These are phyloP conservation scores for Discostella pseudostelligera DNA, from an alignment of 108 stramenopile genomes.

Conservation along the genomic window DNA sequence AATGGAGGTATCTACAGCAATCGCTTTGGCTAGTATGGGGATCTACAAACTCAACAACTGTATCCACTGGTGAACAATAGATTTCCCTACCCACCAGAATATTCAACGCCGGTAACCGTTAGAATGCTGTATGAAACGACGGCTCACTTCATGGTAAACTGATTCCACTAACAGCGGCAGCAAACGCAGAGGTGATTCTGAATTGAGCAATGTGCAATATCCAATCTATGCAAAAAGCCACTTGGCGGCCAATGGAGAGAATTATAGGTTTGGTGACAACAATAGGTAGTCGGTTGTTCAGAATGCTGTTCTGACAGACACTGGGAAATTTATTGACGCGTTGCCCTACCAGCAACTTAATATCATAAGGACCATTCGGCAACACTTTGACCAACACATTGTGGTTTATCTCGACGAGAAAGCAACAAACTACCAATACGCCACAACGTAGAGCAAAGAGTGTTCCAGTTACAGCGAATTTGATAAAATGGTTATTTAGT, in stretches of 20 bases:
- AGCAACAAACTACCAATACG: slow-evolving; percentile 1
- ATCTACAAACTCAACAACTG: slow-evolving; percentile 10
- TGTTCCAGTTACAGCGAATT: too few species aligned
- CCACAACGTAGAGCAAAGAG: too few species aligned
- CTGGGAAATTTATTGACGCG: slow-evolving; percentile 71
- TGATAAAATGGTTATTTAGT: too few species aligned
- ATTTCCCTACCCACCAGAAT: slow-evolving; percentile 55
- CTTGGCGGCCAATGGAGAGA: slow-evolving; percentile 32
- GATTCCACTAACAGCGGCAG: slow-evolving; percentile 83
- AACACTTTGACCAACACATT: slow-evolving; percentile 75
- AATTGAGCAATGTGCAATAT: slow-evolving; percentile 83
- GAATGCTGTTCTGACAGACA: slow-evolving; percentile 68
- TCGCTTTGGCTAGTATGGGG: slow-evolving; percentile 88
- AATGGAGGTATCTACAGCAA: slow-evolving; percentile 85
- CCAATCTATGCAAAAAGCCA: slow-evolving; percentile 75
- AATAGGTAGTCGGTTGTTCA: slow-evolving; percentile 74
- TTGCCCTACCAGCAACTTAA: slow-evolving; percentile 52
- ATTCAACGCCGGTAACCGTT: slow-evolving; percentile 57
- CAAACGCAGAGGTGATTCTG: slow-evolving; percentile 74
- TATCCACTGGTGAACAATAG: neutral
- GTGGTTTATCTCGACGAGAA: slow-evolving; percentile 76
- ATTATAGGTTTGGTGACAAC: slow-evolving; percentile 52
- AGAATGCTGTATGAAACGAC: slow-evolving; percentile 84
- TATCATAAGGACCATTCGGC: slow-evolving; percentile 73
- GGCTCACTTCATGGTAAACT: slow-evolving; percentile 66